Conservation (phyloP, 305 asterid genomes). For the Rubia balearica region DNA sequence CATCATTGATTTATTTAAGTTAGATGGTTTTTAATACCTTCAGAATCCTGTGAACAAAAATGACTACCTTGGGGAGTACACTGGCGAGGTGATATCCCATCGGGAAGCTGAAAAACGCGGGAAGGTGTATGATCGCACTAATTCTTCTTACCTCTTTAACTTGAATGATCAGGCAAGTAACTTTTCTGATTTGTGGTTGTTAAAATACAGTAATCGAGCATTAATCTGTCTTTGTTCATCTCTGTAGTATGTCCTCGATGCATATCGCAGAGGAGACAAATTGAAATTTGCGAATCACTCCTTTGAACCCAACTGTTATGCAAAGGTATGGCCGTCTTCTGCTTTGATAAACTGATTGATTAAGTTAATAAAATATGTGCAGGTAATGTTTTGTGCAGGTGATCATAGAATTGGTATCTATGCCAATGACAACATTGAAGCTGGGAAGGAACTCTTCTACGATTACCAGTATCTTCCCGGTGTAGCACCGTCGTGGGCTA, state of each 20-base stretch:
- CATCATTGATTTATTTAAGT: slow-evolving; percentile 1
- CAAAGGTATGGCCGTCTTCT: slow-evolving; percentile 48
- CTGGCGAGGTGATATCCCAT: slow-evolving; percentile 95
- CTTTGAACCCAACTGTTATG: slow-evolving; percentile 81
- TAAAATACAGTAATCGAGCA: no score
- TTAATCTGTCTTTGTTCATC: not conserved
- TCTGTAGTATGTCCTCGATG: slow-evolving; percentile 88
- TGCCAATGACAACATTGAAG: slow-evolving; percentile 76
- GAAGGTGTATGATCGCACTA: slow-evolving; percentile 84
- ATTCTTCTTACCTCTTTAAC: slow-evolving; percentile 92
- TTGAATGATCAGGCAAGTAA: slow-evolving; percentile 83
- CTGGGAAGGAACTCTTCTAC: slow-evolving; percentile 85
- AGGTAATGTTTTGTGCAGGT: slow-evolving; percentile 91
- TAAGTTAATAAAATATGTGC: slow-evolving; percentile 18
- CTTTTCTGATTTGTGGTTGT: not conserved
- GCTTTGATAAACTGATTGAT: not conserved
- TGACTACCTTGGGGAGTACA: slow-evolving; percentile 95
- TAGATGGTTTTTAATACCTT: slow-evolving; percentile 3
- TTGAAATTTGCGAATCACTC: slow-evolving; percentile 98
- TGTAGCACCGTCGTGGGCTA: slow-evolving; percentile 91
- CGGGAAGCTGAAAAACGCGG: slow-evolving; percentile 99
- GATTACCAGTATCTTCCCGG: slow-evolving; percentile 94
- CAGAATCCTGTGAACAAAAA: slow-evolving; percentile 84
- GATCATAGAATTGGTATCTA: slow-evolving; percentile 96
- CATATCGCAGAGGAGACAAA: slow-evolving; percentile 93